phyloP scores from a whole-genome alignment of 768 basidiomycete species.

The Leccinum ochraceum region DNA sequence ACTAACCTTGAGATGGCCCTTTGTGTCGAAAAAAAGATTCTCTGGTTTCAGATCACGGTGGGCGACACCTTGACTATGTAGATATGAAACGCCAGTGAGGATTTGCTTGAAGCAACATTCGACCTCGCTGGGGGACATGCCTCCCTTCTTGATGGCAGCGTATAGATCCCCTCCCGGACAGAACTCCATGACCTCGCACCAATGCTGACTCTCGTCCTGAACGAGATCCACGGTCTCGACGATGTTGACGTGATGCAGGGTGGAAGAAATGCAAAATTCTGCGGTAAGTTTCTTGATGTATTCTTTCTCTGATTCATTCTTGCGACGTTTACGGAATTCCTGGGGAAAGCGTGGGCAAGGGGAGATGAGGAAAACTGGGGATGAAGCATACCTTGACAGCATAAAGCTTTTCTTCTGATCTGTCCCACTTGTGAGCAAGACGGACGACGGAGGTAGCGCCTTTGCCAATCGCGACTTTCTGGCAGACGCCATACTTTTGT shows the following conservation, averaged over 20 bases:
- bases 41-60: slow-evolving; percentile 99
- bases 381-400: slow-evolving; percentile 79
- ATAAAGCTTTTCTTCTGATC: slow-evolving; percentile 93
- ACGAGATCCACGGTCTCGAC: slow-evolving; percentile 99
- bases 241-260: slow-evolving; percentile 89
- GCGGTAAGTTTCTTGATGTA: slow-evolving; percentile 99
- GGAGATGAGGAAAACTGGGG: not conserved
- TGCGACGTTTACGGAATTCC: slow-evolving; percentile 98
- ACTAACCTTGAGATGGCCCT: slow-evolving; percentile 89
- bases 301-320: slow-evolving; percentile 98
- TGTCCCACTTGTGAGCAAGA: slow-evolving; percentile 98
- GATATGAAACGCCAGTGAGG: slow-evolving; percentile 81
- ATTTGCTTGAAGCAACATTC: slow-evolving; percentile 99
- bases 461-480: slow-evolving; percentile 95
- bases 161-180: slow-evolving; percentile 98
- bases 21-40: slow-evolving; percentile 91
- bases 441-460: slow-evolving; percentile 98
- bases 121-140: slow-evolving; percentile 88
- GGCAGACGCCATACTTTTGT: slow-evolving; percentile 96
- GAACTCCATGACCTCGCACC: slow-evolving; percentile 99
- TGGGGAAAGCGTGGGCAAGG: slow-evolving; percentile 30
- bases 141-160: slow-evolving; percentile 97
- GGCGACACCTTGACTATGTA: slow-evolving; percentile 96
- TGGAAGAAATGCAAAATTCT: slow-evolving; percentile 98
- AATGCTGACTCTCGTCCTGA: slow-evolving; percentile 95